Evolutionary conservation across 306 rosid species (phyloP).

Genomic region (Benincasa hispida): DNA sequence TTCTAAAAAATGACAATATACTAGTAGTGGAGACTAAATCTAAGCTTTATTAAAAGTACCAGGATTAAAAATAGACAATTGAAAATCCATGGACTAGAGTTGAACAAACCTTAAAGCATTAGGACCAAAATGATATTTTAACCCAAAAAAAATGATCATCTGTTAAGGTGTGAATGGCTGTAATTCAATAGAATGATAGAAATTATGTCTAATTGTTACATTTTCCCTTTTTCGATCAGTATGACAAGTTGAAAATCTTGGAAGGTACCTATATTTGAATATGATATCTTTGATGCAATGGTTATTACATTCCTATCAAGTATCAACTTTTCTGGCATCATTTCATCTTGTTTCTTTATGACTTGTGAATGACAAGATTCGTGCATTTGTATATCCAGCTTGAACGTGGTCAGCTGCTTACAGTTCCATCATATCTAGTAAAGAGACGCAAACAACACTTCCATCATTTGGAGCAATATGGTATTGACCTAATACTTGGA

Average conservation of each 20-base stretch:
- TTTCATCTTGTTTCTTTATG: not conserved
- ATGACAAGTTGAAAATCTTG: not conserved
- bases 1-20: too few species aligned
- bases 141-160: too few species aligned
- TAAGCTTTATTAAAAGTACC: too few species aligned
- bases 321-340: not conserved
- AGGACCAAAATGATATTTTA: too few species aligned
- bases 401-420: constrained; percentile 68
- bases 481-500: constrained; percentile 69
- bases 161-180: not conserved
- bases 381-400: constrained; percentile 36
- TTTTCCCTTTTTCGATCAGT: too few species aligned
- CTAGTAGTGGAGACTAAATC: too few species aligned
- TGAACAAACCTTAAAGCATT: too few species aligned
- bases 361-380: not conserved
- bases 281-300: not conserved
- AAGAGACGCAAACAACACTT: constrained; percentile 90
- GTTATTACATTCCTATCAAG: not conserved
- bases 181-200: not conserved
- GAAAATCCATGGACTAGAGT: too few species aligned
- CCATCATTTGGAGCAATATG: constrained; percentile 62
- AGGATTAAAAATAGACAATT: too few species aligned
- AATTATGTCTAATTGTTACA: not conserved
- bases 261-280: not conserved
- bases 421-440: constrained; percentile 59